phyloP scores from a whole-genome alignment of 1,284 basidiomycete species.

The Porodaedalea pini region DNA sequence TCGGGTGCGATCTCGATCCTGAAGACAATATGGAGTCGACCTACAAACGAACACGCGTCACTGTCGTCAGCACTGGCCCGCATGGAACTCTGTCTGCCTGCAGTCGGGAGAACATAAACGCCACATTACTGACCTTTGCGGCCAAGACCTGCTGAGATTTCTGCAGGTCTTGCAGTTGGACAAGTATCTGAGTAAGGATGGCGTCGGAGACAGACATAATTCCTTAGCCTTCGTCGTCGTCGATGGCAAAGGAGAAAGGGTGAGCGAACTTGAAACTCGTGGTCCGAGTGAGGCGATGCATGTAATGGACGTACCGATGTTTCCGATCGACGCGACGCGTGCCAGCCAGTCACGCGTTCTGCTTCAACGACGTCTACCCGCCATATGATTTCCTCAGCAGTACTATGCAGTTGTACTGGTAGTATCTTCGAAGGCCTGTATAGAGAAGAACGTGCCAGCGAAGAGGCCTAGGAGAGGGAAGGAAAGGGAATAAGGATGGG shows the following conservation, averaged over 20 bases:
- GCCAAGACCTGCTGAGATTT: conserved; percentile 69
- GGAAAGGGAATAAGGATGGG: neutral
- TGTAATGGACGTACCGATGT: too few species aligned
- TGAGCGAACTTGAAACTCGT: neutral
- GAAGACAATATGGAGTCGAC: conserved; percentile 25
- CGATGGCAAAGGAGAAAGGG: neutral
- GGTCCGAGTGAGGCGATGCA: neutral
- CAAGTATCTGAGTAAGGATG: conserved; percentile 67
- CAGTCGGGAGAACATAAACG: neutral
- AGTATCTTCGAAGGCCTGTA: too few species aligned
- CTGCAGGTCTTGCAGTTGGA: conserved; percentile 65
- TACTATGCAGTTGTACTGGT: too few species aligned
- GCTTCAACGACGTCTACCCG: too few species aligned
- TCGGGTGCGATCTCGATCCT: conserved; percentile 19
- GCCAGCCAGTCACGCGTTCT: neutral
- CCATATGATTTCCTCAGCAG: too few species aligned
- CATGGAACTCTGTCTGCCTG: neutral
- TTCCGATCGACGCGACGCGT: neutral
- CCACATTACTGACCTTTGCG: conserved; percentile 52
- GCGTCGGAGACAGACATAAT: conserved; percentile 24
- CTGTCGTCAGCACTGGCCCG: neutral
- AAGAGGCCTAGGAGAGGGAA: neutral
- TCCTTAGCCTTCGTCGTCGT: neutral
- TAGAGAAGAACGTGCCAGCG: too few species aligned
- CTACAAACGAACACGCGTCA: conserved; percentile 23